Evolutionary conservation across 257 asterid species (phyloP), one percentile per base, ranked within the genome.

Genomic region (Ajuga chamaepitys): DNA sequence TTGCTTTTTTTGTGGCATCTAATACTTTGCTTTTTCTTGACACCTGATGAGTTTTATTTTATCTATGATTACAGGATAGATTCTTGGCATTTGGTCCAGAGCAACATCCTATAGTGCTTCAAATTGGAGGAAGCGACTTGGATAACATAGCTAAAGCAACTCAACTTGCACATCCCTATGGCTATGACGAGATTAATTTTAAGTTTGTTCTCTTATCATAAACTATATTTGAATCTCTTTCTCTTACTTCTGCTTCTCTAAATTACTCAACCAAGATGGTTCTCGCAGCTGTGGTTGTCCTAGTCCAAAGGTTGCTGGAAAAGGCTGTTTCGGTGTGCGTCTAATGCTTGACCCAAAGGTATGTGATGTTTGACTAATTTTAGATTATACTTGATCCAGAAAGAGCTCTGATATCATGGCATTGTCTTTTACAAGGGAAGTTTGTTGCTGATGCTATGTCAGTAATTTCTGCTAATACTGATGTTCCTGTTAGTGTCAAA

Each of bases 291-390:
- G 98, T 72, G 98, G 98, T 58, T 93, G 98, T 71, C 97, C 98
- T 58, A 89, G 97, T 64, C 88, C 96, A 2, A 93, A 77, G 77
- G 97, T 89, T 72, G 98, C 97, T 80, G 96, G 98, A 65, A 88
- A 93, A 77, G 98, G 98, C 66, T 93, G 98, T 73, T 93, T 93
- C 48, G 97, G 98, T 37, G 97, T 75, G 65, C 88, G 94, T 47
- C 89, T 85, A 71, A 93, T 93, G 98, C 96, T 89, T 78, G 95
- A 89, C 68, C 98, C 98, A 58, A 84, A 93, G 97, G 98, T 93
- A 48, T 75, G 89, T 67, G 24, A 37, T 66, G 47, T 51, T 62
- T 63, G 41, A 44, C 59, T 61, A 28, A 30, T 63, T 46, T 56
- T 62, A 35, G 62, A 46, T 22, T 44, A 22, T 48, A 21, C 64